Evolutionary conservation across 2,329 filamentous ascomycete species (phyloP).

Genomic region (Hypoxylon sp.): DNA sequence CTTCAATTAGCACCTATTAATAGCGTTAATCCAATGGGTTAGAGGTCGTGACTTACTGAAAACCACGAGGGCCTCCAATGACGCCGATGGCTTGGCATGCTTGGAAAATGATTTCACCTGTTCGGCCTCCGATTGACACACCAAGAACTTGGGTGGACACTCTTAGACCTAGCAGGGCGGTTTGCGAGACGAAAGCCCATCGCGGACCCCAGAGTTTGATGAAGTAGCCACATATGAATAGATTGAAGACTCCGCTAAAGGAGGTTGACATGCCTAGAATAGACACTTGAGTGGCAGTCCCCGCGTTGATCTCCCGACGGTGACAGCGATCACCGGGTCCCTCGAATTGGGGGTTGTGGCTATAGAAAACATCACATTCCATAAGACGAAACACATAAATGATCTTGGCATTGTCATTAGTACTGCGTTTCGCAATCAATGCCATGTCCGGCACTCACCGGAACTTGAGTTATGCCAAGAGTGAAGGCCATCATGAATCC

Average conservation of each 20-base stretch:
- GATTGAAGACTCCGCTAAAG: slow-evolving; percentile 74
- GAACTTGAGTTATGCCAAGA: slow-evolving; percentile 54
- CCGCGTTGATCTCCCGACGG: slow-evolving; percentile 73
- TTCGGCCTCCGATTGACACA: slow-evolving; percentile 71
- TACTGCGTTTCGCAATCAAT: background rate
- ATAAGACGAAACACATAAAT: slow-evolving; percentile 79
- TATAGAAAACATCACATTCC: slow-evolving; percentile 80
- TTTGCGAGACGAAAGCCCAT: slow-evolving; percentile 72
- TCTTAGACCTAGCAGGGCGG: slow-evolving; percentile 74
- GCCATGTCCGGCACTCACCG: slow-evolving; percentile 44
- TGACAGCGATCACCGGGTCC: slow-evolving; percentile 70
- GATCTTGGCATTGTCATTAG: slow-evolving; percentile 53
- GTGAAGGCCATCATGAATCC: slow-evolving; percentile 54
- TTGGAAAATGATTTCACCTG: slow-evolving; percentile 79
- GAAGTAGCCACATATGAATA: slow-evolving; percentile 77
- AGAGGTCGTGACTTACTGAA: slow-evolving; percentile 60
- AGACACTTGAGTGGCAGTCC: slow-evolving; percentile 74
- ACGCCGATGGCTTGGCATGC: slow-evolving; percentile 77
- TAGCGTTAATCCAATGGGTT: background rate
- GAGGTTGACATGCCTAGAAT: slow-evolving; percentile 78
- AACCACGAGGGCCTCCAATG: slow-evolving; percentile 77
- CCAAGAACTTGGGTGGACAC: slow-evolving; percentile 76
- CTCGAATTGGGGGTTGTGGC: slow-evolving; percentile 66
- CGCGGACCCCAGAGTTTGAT: slow-evolving; percentile 78
- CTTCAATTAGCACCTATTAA: slow-evolving; percentile 10